Base-by-base conservation (phyloP, 139 green algal genomes). In the Tetradesmus lagerheimii region DNA sequence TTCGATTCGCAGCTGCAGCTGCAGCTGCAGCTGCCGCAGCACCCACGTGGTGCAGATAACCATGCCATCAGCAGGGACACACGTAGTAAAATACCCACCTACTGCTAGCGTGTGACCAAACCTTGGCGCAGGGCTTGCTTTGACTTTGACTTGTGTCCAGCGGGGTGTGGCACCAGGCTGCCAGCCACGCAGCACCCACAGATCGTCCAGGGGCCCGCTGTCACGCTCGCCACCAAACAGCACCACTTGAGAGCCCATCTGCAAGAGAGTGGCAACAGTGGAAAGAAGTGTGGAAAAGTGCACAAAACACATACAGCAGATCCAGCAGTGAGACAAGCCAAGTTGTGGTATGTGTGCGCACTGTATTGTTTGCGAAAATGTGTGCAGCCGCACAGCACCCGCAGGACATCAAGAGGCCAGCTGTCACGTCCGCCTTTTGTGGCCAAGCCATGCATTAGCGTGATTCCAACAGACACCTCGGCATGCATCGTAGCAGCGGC, bases 211-310 rank as follows among this genome's bases (percentile, higher is more conserved):
- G 15, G 94, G 89, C 0, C 94, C 94, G 62, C 39, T 89, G 85
- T 95, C 89, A 3, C 80, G 92, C 89, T 98, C 95, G 18, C 96
- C 96, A 25, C 95, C 96, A 93, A 96, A 97, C 84, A 97, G 35
- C n/a, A 97, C 84, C 29, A 96, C 86, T 0, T 93, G 88, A 15
- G 75, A 71, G 31, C 89, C 83, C 14, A 80, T 43, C 91, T 94
- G 80, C 15, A 45, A n/a, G 57, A 20, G n/a, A n/a, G n/a, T n/a
- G n/a, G n/a, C n/a, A n/a, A n/a, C n/a, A n/a, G n/a, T n/a, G n/a
- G n/a, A n/a, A n/a, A n/a, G n/a, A n/a, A n/a, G n/a, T n/a, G n/a
- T n/a, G n/a, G n/a, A n/a, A n/a, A n/a, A n/a, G n/a, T n/a, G n/a
- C n/a, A n/a, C n/a, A n/a, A n/a, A n/a, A n/a, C n/a, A n/a, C n/a